These are phyloP conservation scores for Clarireedia sp. DNA, from an alignment of 2,329 filamentous ascomycete species.

Conservation along the genomic window DNA sequence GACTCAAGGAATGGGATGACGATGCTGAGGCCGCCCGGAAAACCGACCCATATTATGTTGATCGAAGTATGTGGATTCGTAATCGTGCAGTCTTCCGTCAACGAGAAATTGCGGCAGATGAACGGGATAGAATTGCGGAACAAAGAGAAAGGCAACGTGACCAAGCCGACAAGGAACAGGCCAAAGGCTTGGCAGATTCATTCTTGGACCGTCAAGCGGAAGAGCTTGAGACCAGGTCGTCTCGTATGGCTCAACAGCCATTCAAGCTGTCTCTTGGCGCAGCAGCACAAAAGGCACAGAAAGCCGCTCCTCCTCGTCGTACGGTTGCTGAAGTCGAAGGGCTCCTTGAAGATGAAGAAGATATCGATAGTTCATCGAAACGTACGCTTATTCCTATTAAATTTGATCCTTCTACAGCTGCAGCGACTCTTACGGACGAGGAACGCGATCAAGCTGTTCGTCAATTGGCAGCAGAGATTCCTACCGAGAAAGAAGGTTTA, in stretches of 20 bases:
- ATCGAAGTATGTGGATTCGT: constrained; percentile 76
- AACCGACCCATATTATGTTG: constrained; percentile 74
- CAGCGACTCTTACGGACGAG: constrained; percentile 69
- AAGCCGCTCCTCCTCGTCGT: constrained; percentile 54
- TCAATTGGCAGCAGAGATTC: constrained; percentile 82
- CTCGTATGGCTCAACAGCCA: constrained; percentile 50
- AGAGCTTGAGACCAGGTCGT: constrained; percentile 54
- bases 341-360: constrained; percentile 89
- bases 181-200: constrained; percentile 76
- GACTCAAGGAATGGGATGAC: constrained; percentile 79
- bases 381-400: constrained; percentile 76
- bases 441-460: constrained; percentile 76
- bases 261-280: constrained; percentile 93
- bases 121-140: constrained; percentile 73
- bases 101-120: constrained; percentile 69
- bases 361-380: constrained; percentile 59
- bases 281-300: constrained; percentile 65
- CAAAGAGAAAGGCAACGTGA: constrained; percentile 64
- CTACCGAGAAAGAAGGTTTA: constrained; percentile 73
- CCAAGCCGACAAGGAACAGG: constrained; percentile 66
- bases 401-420: constrained; percentile 59
- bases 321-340: constrained; percentile 92
- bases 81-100: constrained; percentile 67
- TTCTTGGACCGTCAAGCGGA: constrained; percentile 81
- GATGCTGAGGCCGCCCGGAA: constrained; percentile 71